Evolutionary conservation across 495 filamentous ascomycete genomes (phyloP), one percentile per base, ranked within the genome.

Genomic region (Aspergillus ostianus): DNA sequence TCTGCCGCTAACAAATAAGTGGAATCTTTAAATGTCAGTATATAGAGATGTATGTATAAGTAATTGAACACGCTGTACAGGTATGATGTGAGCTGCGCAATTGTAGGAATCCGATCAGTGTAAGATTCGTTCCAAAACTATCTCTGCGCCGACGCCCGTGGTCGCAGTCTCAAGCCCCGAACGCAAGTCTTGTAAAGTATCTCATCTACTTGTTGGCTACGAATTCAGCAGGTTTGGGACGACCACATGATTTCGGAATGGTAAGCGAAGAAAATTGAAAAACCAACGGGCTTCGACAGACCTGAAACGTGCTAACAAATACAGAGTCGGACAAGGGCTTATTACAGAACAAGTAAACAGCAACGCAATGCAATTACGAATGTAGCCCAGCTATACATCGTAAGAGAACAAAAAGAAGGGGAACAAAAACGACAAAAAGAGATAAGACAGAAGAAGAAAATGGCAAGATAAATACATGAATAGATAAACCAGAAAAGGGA

Each of bases 1-100:
- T 78, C 80, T 6, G 62, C 70, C 3, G 73, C 71, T 29, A 83
- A 81, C 64, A 81, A 80, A 62, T 85, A 78, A 65, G 66, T 52
- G 52, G n/a, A 18, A 30, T 55, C 20, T 51, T 67, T 60, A 65
- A 15, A 41, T 41, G 36, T 15, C 4, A 63, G 61, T 69, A 70
- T 67, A 69, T 64, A 70, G n/a, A 44, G 53, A 23, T 36, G 58
- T 63, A 73, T 76, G 47, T 57, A 57, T 56, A 47, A 56, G 29
- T 30, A 41, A 41, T 41, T 41, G 10, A 17, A 41, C 3, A 32
- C 13, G 9, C 12, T 41, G 36, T 41, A 41, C 13, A 41, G 36
- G 1, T 41, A 41, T 41, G 13, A 10, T 15, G 36, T 41, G 36
- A 41, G 36, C 13, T 15, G 36, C 12, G 36, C 10, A 10, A 41